Percentiles rank a stretch among this genome's conserved stretches.
phyloP scores from a whole-genome alignment of 176 grass and related monocot species.

The Avena insularis region DNA sequence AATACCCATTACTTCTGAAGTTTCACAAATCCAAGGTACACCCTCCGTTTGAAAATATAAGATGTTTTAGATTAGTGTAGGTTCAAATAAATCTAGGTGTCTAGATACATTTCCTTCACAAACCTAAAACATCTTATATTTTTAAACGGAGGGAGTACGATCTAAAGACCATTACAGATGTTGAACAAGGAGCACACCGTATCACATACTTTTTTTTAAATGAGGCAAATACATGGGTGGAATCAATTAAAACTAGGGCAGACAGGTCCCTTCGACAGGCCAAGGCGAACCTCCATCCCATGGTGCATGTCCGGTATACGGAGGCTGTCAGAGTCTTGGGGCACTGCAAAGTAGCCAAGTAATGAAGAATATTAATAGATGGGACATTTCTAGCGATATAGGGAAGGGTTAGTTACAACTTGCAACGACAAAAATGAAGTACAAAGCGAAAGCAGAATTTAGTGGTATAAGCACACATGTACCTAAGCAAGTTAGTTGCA shows the following conservation, averaged over 20 bases:
- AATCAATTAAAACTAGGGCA: conserved; percentile 62
- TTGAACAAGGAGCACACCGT: not conserved
- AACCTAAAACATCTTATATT: too few relatives aligned
- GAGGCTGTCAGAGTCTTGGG: conserved; percentile 80
- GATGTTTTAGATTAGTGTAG: too few relatives aligned
- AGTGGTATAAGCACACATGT: not conserved
- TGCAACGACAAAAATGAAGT: not conserved
- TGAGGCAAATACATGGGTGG: conserved; percentile 13
- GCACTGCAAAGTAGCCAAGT: conserved; percentile 56
- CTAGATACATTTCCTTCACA: too few relatives aligned
- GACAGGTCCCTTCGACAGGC: conserved; percentile 80
- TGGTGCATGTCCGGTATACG: conserved; percentile 80
- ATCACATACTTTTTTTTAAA: not conserved
- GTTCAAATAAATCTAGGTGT: too few relatives aligned
- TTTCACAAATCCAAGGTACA: conserved; percentile 28
- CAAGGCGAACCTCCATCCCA: conserved; percentile 90
- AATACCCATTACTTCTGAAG: not conserved
- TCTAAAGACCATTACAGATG: too few relatives aligned
- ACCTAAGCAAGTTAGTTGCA: not conserved
- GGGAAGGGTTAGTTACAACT: not conserved
- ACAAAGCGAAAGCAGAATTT: not conserved
- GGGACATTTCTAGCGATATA: not conserved
- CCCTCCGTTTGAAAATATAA: too few relatives aligned
- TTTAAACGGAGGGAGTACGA: too few relatives aligned
- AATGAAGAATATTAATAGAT: conserved; percentile 16